phyloP scores from a whole-genome alignment of 495 filamentous ascomycete species.

The Penicillium arizonense region DNA sequence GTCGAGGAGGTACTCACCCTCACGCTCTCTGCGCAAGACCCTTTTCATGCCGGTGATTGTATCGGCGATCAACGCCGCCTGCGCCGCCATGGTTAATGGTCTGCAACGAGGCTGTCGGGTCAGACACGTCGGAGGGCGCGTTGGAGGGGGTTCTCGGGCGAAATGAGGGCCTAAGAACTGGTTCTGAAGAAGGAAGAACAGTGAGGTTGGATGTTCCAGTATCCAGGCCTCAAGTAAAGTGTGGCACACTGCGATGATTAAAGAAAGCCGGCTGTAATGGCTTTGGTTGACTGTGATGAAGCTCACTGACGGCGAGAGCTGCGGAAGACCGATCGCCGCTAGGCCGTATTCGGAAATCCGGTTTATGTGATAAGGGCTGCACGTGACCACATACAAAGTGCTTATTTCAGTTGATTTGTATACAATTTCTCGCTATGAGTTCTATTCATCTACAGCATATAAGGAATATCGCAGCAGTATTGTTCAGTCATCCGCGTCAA shows the following conservation, averaged over 20 bases:
- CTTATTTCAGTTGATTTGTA: background rate
- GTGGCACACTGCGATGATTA: background rate
- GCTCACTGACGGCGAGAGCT: conserved; percentile 28
- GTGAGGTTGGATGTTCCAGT: background rate
- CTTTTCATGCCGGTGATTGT: conserved; percentile 77
- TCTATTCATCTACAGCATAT: conserved; percentile 1
- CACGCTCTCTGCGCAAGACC: conserved; percentile 60
- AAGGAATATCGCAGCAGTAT: background rate
- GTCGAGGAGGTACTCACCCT: conserved; percentile 43
- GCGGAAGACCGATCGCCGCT: conserved; percentile 37
- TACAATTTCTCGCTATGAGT: background rate
- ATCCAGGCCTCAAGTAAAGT: background rate
- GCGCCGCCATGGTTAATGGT: conserved; percentile 61
- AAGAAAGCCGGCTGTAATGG: background rate
- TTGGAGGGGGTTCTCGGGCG: conserved; percentile 8
- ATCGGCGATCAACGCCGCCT: conserved; percentile 66
- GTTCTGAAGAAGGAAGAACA: background rate
- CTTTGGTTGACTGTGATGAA: conserved; percentile 19
- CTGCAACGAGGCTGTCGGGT: conserved; percentile 14
- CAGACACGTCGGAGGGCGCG: conserved; percentile 18
- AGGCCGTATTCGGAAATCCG: conserved; percentile 25
- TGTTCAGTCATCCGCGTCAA: conserved; percentile 47
- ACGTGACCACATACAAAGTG: conserved; percentile 22
- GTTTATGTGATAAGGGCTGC: conserved; percentile 29
- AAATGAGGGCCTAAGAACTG: background rate